Evolutionary conservation across 192 early-diverging fungal genomes (phyloP).

Genomic region (Entomortierella beljakovae): DNA sequence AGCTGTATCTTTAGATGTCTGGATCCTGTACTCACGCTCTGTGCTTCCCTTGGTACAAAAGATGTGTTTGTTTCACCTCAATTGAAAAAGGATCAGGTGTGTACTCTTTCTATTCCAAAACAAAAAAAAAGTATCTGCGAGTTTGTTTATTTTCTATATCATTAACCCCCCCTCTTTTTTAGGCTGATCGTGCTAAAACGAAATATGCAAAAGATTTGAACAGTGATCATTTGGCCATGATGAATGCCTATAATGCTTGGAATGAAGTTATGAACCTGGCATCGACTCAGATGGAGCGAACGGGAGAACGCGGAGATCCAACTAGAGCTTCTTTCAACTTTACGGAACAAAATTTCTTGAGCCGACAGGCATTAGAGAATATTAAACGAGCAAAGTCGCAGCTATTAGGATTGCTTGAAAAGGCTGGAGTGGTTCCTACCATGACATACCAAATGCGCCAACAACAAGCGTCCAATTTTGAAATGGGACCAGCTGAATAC

Average conservation of each 20-base stretch:
- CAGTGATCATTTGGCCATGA: conserved; percentile 59
- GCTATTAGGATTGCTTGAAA: conserved; percentile 55
- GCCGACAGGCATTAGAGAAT: conserved; percentile 50
- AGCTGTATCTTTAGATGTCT: conserved; percentile 71
- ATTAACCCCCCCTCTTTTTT: neutral
- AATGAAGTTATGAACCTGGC: conserved; percentile 40
- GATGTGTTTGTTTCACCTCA: conserved; percentile 55
- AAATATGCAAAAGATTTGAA: conserved; percentile 56
- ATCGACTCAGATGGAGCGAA: conserved; percentile 19
- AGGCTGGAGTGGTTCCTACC: conserved; percentile 55
- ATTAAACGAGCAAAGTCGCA: conserved; percentile 59
- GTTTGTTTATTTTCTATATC: neutral
- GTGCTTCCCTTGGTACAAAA: conserved; percentile 65
- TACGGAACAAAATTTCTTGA: conserved; percentile 58
- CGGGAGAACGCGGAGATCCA: conserved; percentile 46
- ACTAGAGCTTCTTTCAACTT: conserved; percentile 50
- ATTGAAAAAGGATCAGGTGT: conserved; percentile 47
- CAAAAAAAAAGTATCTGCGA: neutral
- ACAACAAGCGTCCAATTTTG: conserved; percentile 30
- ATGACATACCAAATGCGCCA: conserved; percentile 41
- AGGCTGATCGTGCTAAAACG: conserved; percentile 56
- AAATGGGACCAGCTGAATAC: conserved; percentile 56
- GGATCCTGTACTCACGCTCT: conserved; percentile 75
- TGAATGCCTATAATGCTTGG: conserved; percentile 62
- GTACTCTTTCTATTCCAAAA: neutral